These are phyloP conservation scores for Talaromyces piceae DNA, from an alignment of 2,329 filamentous ascomycete species.

Conservation along the genomic window DNA sequence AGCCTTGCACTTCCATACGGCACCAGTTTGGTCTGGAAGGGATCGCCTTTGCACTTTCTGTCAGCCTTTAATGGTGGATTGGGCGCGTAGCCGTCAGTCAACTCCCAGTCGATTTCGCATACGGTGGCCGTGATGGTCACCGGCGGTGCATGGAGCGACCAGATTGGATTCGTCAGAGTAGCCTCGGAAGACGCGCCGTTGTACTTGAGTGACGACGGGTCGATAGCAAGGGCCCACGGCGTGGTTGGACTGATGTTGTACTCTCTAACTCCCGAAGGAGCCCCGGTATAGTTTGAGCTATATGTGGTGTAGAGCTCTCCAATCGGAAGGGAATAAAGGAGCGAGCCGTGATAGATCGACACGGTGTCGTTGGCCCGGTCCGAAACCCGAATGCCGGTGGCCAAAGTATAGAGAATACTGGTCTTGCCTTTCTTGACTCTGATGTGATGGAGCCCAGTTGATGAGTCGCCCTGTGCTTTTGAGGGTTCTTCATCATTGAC, in stretches of 20 bases:
- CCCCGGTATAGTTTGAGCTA: conserved; percentile 21
- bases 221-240: conserved; percentile 24
- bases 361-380: conserved; percentile 37
- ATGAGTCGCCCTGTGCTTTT: conserved; percentile 23
- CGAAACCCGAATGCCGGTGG: conserved; percentile 24
- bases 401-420: conserved; percentile 27
- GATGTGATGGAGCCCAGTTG: conserved; percentile 33
- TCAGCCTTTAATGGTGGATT: conserved; percentile 25
- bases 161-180: conserved; percentile 20
- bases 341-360: conserved; percentile 37
- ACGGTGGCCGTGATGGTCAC: conserved; percentile 31
- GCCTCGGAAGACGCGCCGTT: conserved; percentile 15
- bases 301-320: conserved; percentile 20
- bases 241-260: conserved; percentile 29
- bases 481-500: conserved; percentile 16
- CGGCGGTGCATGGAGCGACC: conserved; percentile 26
- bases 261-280: conserved; percentile 24
- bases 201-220: conserved; percentile 27
- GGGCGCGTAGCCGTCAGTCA: conserved; percentile 27
- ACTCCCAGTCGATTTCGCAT: conserved; percentile 34
- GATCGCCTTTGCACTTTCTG: conserved; percentile 28
- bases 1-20: conserved; percentile 44
- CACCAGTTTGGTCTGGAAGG: conserved; percentile 31
- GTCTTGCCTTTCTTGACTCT: conserved; percentile 26
- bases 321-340: conserved; percentile 39